Conservation (phyloP, 495 filamentous ascomycete genomes). For the Apodospora peruviana region DNA sequence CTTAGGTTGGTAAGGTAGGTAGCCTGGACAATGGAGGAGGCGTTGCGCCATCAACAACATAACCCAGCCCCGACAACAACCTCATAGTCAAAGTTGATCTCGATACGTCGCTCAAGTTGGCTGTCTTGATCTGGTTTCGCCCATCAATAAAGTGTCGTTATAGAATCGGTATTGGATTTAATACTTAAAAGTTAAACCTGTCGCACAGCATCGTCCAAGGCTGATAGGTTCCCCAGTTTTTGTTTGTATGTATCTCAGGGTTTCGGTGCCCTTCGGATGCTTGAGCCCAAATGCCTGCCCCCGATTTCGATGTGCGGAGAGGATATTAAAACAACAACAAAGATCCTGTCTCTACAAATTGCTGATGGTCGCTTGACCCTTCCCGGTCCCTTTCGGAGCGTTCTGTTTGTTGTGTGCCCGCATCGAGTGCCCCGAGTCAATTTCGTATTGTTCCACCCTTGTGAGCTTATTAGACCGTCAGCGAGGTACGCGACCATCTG, state of each 20-base stretch:
- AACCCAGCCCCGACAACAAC: too few species aligned
- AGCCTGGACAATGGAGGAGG: too few species aligned
- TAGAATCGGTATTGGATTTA: too few species aligned
- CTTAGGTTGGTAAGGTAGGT: too few species aligned
- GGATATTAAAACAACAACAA: not conserved
- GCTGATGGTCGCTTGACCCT: not conserved
- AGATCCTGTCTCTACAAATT: too few species aligned
- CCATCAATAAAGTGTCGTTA: too few species aligned
- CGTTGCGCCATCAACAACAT: too few species aligned
- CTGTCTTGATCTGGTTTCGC: too few species aligned
- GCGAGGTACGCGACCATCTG: constrained; percentile 15
- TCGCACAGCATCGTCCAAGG: constrained; percentile 7
- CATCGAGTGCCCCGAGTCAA: not conserved
- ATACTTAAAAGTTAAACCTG: too few species aligned
- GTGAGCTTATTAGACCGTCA: constrained; percentile 4
- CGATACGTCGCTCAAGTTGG: too few species aligned
- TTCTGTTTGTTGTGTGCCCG: not conserved
- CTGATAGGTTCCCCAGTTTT: constrained; percentile 15
- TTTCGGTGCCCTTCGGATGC: constrained; percentile 1
- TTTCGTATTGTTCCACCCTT: constrained; percentile 11
- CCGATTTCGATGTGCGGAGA: not conserved
- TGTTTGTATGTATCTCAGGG: constrained; percentile 8
- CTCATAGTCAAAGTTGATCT: too few species aligned
- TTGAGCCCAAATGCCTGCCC: not conserved
- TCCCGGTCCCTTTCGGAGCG: not conserved